Evolutionary conservation across 495 filamentous ascomycete species (phyloP), one percentile per base, ranked within the genome.

Genomic region (Hamigera avellanea): DNA sequence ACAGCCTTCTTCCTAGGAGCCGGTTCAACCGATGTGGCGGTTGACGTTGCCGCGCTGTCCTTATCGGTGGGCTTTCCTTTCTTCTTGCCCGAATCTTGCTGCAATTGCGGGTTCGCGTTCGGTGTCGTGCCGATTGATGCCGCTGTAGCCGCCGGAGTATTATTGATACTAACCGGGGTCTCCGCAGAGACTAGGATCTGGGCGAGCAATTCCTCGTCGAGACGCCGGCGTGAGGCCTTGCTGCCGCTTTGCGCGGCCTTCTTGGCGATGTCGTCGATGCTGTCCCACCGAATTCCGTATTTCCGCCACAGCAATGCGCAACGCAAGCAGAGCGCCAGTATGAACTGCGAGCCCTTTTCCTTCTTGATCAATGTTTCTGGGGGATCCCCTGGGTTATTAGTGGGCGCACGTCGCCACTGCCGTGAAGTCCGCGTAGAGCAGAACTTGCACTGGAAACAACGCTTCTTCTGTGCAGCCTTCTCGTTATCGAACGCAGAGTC

Each of bases 401-500:
- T 78, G 13, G 91, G 91, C 9, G 91, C 91, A 28, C 88, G 75
- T 26, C 91, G 73, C 91, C 91, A 99, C 57, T 94, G 86, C 26
- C 83, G 76, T 2, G 87, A 93, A 30, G 68, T 59, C 42, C 79
- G 79, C 3, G 78, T 84, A 26, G 58, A 62, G 53, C 91, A 99
- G 53, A 95, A 96, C 53, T 95, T 96, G 74, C 91, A 99, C 39
- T 87, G 71, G 51, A 99, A 96, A 2, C 73, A 75, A 42, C 79
- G 78, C 56, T 91, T 93, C 52, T 74, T 76, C 17, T 73, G 65
- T 2, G 58, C 56, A 1, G 89, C 89, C 64, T 96, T 99, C 8
- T 80, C 80, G 32, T 78, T 80, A 50, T 96, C 93, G 44, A 95
- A 99, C 6, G 93, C 89, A 5, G 91, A 99, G 56, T 99, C 91